phyloP scores from a whole-genome alignment of 1,284 basidiomycete genomes.

The Cryptococcus amylolentus region DNA sequence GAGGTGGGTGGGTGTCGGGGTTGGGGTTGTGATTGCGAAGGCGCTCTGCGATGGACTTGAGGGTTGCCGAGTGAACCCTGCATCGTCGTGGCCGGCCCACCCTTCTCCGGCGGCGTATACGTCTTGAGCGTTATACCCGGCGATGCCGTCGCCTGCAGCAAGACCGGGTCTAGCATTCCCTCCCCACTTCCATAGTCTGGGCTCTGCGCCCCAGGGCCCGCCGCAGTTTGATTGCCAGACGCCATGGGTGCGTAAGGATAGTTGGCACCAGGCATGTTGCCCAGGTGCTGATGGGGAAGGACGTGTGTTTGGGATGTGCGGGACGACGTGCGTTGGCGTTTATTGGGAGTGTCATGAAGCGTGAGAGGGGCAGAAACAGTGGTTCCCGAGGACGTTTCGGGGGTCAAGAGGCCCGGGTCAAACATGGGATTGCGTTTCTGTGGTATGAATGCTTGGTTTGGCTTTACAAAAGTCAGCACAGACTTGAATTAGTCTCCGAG shows the following conservation, averaged over 20 bases:
- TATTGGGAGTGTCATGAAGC: constrained; percentile 14
- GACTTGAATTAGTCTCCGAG: not conserved
- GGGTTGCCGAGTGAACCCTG: too few relatives aligned
- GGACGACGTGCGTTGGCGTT: constrained; percentile 11
- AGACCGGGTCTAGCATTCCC: too few relatives aligned
- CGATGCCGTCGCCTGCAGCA: too few relatives aligned
- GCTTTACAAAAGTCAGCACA: not conserved
- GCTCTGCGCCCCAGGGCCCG: too few relatives aligned
- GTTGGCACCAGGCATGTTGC: too few relatives aligned
- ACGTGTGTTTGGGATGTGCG: not conserved
- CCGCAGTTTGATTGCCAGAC: too few relatives aligned
- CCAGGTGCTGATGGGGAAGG: too few relatives aligned
- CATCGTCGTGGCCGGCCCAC: too few relatives aligned
- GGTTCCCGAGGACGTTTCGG: not conserved
- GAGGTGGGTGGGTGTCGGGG: not conserved
- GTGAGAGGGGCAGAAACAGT: constrained; percentile 14
- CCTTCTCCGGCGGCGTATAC: too few relatives aligned
- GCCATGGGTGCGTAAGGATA: too few relatives aligned
- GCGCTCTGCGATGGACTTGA: not conserved
- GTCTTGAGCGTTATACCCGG: too few relatives aligned
- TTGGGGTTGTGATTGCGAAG: not conserved
- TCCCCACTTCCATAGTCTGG: too few relatives aligned
- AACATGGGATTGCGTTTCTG: constrained; percentile 19
- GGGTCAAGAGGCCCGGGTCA: constrained; percentile 13
- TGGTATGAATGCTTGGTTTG: constrained; percentile 9